Evolutionary conservation across 108 stramenopile genomes (phyloP), one percentile per base, ranked within the genome.

Genomic region (Aurantiochytrium sp.): DNA sequence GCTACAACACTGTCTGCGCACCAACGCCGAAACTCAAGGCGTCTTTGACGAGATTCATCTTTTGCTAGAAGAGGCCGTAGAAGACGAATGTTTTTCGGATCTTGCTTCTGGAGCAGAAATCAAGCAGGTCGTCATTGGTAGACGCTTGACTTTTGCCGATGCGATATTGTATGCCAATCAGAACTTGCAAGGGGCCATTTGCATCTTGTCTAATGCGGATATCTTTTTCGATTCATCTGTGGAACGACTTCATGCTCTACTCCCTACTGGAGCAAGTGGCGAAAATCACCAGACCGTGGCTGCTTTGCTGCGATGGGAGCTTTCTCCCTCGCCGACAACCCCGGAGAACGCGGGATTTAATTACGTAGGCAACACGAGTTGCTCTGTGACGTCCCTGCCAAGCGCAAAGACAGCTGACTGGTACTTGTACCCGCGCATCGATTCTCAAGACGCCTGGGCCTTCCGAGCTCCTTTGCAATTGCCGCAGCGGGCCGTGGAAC

Each of bases 381-480:
- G 29, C 29, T 0, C 29, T 35, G 29, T 1, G 0, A 59, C 18
- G 18, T 59, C 59, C n/a, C 29, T 35, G 29, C 29, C 29, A 0
- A 57, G 35, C 21, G 55, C 69, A 5, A 23, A 12, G 4, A n/a
- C n/a, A 43, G 44, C 5, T 0, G 12, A 23, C 28, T 59, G 44
- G 5, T 58, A 19, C 6, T 58, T 89, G 49, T 4, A 5, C 10
- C 60, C 76, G 44, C 87, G 91, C 10, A 59, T 87, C 5, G 91
- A 91, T 58, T 89, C 89, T 8, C 91, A 91, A 59, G 91, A 91
- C 35, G 59, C 91, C 4, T 91, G 91, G 91, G 21, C 87, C 51
- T 91, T 88, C 69, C 91, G 58, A 8, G 29, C 91, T 6, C 91
- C 91, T 28, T 18, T 91, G n/a, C 58, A 6, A 44, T 44, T 59